These are phyloP conservation scores for Tetrahymena elliotti DNA, from an alignment of 73 alveolate species.

Conservation along the genomic window DNA sequence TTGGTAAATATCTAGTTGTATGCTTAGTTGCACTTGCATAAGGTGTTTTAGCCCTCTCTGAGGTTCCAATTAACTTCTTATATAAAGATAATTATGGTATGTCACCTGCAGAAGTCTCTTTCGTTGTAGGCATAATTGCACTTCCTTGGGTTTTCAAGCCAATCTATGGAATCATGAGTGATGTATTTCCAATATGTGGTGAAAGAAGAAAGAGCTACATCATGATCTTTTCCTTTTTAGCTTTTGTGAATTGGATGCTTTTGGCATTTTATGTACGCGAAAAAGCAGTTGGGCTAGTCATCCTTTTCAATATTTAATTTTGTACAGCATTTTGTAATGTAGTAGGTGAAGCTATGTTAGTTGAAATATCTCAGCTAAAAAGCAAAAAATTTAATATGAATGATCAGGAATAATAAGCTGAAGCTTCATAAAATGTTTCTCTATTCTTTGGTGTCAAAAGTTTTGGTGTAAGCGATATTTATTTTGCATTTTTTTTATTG, in stretches of 20 bases:
- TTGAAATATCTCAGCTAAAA: conserved; percentile 40
- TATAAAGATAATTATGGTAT: conserved; percentile 46
- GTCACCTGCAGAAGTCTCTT: conserved; percentile 45
- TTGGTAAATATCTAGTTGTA: neutral
- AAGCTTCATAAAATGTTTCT: conserved; percentile 49
- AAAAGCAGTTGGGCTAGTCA: neutral
- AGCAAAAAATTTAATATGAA: conserved; percentile 23
- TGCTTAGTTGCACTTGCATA: conserved; percentile 14
- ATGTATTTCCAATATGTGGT: conserved; percentile 79
- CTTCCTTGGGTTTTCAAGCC: conserved; percentile 87
- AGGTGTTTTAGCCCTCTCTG: conserved; percentile 46
- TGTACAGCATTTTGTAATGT: conserved; percentile 57
- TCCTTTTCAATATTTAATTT: conserved; percentile 17
- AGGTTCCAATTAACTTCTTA: conserved; percentile 37
- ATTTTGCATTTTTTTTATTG: too few relatives aligned
- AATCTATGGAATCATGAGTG: conserved; percentile 89
- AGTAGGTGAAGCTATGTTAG: conserved; percentile 77
- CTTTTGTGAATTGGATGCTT: conserved; percentile 63
- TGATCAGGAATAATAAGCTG: conserved; percentile 15
- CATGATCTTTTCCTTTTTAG: conserved; percentile 58
- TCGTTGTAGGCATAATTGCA: conserved; percentile 16
- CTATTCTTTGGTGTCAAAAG: conserved; percentile 49
- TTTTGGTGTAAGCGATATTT: conserved; percentile 8
- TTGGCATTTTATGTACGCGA: conserved; percentile 50
- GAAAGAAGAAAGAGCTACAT: conserved; percentile 72